These are phyloP conservation scores for Macrolepiota albuminosa DNA, from an alignment of 768 basidiomycete genomes.

Conservation along the genomic window DNA sequence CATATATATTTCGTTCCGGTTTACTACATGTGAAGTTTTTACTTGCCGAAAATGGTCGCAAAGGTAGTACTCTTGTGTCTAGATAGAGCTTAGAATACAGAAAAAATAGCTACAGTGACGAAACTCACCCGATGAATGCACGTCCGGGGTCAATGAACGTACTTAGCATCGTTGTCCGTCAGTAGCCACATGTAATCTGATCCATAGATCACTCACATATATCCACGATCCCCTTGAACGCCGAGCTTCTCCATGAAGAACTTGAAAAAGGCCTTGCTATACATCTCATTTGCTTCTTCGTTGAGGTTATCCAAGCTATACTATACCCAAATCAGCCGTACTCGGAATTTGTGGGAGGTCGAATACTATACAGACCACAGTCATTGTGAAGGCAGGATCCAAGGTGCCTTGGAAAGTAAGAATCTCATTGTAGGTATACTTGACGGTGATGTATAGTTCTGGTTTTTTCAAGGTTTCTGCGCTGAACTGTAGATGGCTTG, in stretches of 20 bases:
- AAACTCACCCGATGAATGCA: slow-evolving; percentile 40
- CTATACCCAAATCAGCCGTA: slow-evolving; percentile 27
- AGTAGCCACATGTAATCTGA: background rate
- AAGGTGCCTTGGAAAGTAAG: slow-evolving; percentile 59
- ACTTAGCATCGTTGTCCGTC: slow-evolving; percentile 17
- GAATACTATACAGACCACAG: slow-evolving; percentile 41
- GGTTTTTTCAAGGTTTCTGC: slow-evolving; percentile 53
- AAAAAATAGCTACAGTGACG: background rate
- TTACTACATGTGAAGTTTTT: background rate
- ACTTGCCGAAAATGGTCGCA: slow-evolving; percentile 34
- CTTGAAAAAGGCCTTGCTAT: slow-evolving; percentile 50
- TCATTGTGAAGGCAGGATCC: slow-evolving; percentile 60
- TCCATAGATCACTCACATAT: slow-evolving; percentile 39
- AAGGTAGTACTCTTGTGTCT: slow-evolving; percentile 44
- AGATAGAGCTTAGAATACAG: background rate
- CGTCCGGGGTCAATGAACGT: slow-evolving; percentile 51
- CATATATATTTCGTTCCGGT: background rate
- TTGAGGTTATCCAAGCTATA: slow-evolving; percentile 53
- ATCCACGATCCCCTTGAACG: slow-evolving; percentile 47
- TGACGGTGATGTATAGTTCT: slow-evolving; percentile 47
- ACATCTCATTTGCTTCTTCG: slow-evolving; percentile 40
- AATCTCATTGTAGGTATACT: slow-evolving; percentile 52
- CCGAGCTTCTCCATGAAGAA: slow-evolving; percentile 54
- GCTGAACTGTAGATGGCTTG: slow-evolving; percentile 33
- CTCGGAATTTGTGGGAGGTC: background rate